A percentile compares a stretch with the other conserved stretches of the same genome.
Conservation (phyloP, 257 asterid genomes). For the Solanum boliviense region DNA sequence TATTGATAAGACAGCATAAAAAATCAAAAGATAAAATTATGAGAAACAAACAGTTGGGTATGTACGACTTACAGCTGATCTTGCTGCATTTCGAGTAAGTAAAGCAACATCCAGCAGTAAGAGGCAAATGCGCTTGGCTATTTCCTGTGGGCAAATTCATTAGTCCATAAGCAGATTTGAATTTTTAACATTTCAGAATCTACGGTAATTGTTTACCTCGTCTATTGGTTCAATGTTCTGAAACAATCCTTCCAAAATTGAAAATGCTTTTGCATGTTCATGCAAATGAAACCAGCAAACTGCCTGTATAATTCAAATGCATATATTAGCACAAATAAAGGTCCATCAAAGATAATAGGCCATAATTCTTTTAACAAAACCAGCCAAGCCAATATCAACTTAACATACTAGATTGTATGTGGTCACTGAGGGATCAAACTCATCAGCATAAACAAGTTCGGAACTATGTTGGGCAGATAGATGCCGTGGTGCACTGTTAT, state of each 20-base stretch:
- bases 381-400: conserved; percentile 1
- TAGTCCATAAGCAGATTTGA: neutral
- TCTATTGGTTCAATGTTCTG: conserved; percentile 80
- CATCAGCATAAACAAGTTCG: conserved; percentile 30
- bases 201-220: conserved; percentile 39
- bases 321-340: conserved; percentile 1
- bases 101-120: conserved; percentile 82
- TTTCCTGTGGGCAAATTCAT: conserved; percentile 38
- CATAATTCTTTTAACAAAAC: neutral
- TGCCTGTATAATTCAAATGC: conserved; percentile 41
- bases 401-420: conserved; percentile 58
- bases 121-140: conserved; percentile 77
- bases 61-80: conserved; percentile 57
- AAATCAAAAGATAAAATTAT: neutral
- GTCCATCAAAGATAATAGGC: neutral
- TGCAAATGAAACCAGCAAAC: conserved; percentile 87
- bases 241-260: conserved; percentile 62
- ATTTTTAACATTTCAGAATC: neutral
- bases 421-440: conserved; percentile 51
- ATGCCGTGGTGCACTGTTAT: conserved; percentile 17
- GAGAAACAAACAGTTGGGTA: neutral
- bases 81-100: conserved; percentile 53
- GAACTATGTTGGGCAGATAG: conserved; percentile 28
- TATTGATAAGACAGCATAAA: neutral
- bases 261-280: conserved; percentile 62